Percentiles rank a stretch among this genome's conserved stretches.
phyloP scores from a whole-genome alignment of 495 filamentous ascomycete species.

The Daldinia vernicosa region DNA sequence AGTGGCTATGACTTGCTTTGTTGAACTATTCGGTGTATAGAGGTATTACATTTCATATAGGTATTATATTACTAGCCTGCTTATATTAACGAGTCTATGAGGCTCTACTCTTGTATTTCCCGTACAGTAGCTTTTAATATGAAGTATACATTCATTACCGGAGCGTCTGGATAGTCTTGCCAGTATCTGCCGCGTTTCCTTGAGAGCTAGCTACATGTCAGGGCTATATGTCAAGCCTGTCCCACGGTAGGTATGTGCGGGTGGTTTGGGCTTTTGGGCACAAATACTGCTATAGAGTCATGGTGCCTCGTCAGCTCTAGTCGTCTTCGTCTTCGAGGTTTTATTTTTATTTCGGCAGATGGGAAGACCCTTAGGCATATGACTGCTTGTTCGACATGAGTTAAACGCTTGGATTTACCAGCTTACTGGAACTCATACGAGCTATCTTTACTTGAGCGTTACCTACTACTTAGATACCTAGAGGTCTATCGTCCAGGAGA shows the following conservation, averaged over 20 bases:
- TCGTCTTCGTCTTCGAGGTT: too few species aligned
- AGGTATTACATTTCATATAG: not conserved
- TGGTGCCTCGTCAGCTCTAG: not conserved
- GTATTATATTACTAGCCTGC: not conserved
- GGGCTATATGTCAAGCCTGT: not conserved
- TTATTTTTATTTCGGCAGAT: too few species aligned
- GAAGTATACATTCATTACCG: not conserved
- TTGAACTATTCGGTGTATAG: not conserved
- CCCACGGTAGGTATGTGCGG: not conserved
- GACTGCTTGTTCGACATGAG: not conserved
- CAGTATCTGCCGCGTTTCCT: not conserved
- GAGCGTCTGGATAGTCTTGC: not conserved
- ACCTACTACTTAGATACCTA: not conserved
- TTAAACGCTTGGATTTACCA: not conserved
- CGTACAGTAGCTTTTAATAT: not conserved
- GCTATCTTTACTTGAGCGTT: not conserved
- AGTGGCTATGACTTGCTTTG: not conserved
- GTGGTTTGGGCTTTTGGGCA: not conserved
- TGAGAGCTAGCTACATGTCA: too few species aligned
- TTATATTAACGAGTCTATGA: not conserved
- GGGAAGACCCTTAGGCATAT: too few species aligned
- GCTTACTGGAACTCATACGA: not conserved
- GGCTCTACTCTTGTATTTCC: not conserved
- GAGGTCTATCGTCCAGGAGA: not conserved
- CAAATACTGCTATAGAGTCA: not conserved